Evolutionary conservation across 2,329 filamentous ascomycete genomes (phyloP), one percentile per base, ranked within the genome.

Genomic region (Aspergillus floridensis): DNA sequence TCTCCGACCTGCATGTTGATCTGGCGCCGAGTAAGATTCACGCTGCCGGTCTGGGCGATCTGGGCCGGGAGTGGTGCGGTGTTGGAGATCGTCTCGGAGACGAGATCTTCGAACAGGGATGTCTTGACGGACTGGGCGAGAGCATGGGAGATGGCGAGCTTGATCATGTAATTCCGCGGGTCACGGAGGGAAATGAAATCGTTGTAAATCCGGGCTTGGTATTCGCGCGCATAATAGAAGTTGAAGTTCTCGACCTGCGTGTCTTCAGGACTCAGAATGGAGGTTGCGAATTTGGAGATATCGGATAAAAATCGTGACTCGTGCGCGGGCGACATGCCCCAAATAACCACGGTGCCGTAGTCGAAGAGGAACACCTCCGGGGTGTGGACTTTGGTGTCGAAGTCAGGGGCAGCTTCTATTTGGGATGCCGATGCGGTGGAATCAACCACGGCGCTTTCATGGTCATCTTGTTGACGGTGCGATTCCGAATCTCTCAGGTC

Each of bases 1-100:
- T 99, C 93, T 74, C 95, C 95, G 62, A 99, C 97, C 77, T 98
- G 93, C 93, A 98, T 98, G 81, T 98, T 98, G 81, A 99, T 97
- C 74, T 98, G 88, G 60, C 87, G 87, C 48, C 93, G 87, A 59
- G 88, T 92, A 59, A 99, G 86, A 57, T 91, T 88, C 71, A 99
- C 95, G 71, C 93, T 95, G 64, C 95, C 95, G 0, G 93, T 97
- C 65, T 90, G 81, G 2, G 95, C 93, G 67, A 99, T 96, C 75
- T 96, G 91, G 8, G 91, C 88, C 0, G 95, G 95, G 4, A 99
- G 90, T 60, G 96, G 91, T 73, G 96, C 96, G 70, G 93, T 97
- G 1, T 89, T 88, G 66, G 96, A 90, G 68, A 99, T 96, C 2
- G 93, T 98, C 56, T 92, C 91, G 58, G 93, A 91, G 49, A 99